Evolutionary conservation across 2,329 filamentous ascomycete species (phyloP), one percentile per base, ranked within the genome.

Genomic region (Xylaria sp.): DNA sequence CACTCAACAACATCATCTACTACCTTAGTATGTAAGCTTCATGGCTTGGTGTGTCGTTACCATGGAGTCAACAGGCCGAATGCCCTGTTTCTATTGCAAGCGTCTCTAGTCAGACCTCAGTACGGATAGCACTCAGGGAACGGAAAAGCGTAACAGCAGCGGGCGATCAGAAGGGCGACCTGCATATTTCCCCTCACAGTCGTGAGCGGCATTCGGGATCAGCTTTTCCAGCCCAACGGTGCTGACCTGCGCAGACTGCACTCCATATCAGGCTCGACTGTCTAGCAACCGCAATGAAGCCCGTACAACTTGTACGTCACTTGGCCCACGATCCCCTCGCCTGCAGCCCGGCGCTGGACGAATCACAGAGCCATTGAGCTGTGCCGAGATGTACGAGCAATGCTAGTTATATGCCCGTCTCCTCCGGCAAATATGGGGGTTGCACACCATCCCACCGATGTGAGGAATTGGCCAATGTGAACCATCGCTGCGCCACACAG

Each of bases 241-340:
- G 47, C 40, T 50, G 47, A 50, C 53, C 60, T 53, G 61, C 43
- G 7, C 55, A 42, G 37, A 12, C 40, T 17, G 35, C 25, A 14
- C 28, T 54, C 53, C 9, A 37, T 28, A 47, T 51, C 59, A 33
- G 28, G 31, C 43, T 47, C 19, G 31, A 43, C n/a, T 38, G 19
- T 47, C n/a, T n/a, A n/a, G 40, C 56, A 45, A 37, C 15, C 43
- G 28, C 28, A 31, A 31, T 9, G 5, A 31, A 57, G 31, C 55
- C 57, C 49, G 33, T 56, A 37, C 58, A 47, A 57, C 56, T n/a
- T 38, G 43, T 63, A 70, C 65, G 67, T 63, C 64, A 64, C 56
- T 68, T 63, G 61, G 64, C 66, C 68, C 67, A 54, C 60, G 65
- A 37, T 63, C 68, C 65, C 67, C 60, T 67, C 68, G 68, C 67